phyloP scores from a whole-genome alignment of 2,329 filamentous ascomycete species.

The Aspergillus pseudoterreus region DNA sequence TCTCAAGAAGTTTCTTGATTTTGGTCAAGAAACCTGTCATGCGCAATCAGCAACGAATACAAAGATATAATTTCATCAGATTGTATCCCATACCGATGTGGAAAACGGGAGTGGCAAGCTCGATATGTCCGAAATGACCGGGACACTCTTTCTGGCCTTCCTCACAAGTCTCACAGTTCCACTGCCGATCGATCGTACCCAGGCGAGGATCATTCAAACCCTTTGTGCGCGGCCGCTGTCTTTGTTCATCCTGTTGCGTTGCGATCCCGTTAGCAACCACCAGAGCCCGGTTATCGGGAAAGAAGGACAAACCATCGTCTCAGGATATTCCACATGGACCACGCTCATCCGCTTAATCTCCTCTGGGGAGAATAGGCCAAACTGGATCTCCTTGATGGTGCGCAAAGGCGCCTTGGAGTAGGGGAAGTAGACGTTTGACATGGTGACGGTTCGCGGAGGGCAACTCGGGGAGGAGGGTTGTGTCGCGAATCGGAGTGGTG shows the following conservation, averaged over 20 bases:
- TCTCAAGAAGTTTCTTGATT: constrained; percentile 98
- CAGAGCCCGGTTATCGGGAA: constrained; percentile 7
- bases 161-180: constrained; percentile 93
- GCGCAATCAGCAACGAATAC: constrained; percentile 24
- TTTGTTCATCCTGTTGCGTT: constrained; percentile 68
- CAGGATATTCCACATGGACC: constrained; percentile 92
- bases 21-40: constrained; percentile 84
- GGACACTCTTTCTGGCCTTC: constrained; percentile 95
- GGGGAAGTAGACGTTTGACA: constrained; percentile 89
- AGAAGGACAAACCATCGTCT: constrained; percentile 70
- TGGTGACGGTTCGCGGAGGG: constrained; percentile 49
- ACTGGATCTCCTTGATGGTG: constrained; percentile 98
- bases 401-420: constrained; percentile 94
- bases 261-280: constrained; percentile 11
- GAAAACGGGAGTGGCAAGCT: constrained; percentile 92
- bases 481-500: constrained; percentile 3
- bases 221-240: constrained; percentile 82
- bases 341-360: constrained; percentile 99
- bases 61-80: neutral
- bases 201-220: constrained; percentile 95
- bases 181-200: constrained; percentile 92
- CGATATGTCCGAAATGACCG: constrained; percentile 97
- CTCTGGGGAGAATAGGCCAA: constrained; percentile 93
- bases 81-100: constrained; percentile 59
- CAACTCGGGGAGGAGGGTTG: constrained; percentile 8